A percentile compares a stretch with the other conserved stretches of the same genome.
These are phyloP conservation scores for Coemansia sp. DNA, from an alignment of 192 early-diverging fungal genomes.

Conservation along the genomic window DNA sequence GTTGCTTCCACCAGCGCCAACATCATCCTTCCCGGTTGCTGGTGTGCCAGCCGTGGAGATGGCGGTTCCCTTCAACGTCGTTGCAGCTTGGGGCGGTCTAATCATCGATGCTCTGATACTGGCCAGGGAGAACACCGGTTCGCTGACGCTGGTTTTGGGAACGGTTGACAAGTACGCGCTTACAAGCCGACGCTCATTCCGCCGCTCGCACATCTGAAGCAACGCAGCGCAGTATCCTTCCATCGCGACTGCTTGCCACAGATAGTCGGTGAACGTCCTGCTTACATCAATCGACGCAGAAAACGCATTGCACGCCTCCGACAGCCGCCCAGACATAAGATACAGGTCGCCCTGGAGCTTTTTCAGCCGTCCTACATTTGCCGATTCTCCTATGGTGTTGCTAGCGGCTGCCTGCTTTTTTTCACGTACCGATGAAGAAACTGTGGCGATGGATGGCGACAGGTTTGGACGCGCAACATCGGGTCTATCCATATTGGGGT, in stretches of 20 bases:
- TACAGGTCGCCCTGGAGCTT: constrained; percentile 53
- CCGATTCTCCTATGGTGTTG: constrained; percentile 6
- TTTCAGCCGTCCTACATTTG: constrained; percentile 36
- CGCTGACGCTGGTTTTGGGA: constrained; percentile 6
- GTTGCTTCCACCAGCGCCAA: background rate
- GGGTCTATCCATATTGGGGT: background rate
- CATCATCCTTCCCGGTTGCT: background rate
- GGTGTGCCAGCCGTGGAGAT: background rate
- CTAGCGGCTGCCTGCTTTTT: background rate
- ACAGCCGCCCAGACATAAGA: constrained; percentile 42
- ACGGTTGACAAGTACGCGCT: constrained; percentile 9
- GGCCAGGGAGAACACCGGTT: background rate
- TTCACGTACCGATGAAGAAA: background rate
- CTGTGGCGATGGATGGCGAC: constrained; percentile 4
- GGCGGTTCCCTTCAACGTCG: background rate
- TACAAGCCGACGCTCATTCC: constrained; percentile 19
- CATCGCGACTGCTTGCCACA: constrained; percentile 54
- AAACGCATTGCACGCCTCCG: constrained; percentile 47
- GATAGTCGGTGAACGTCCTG: constrained; percentile 27
- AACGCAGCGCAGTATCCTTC: constrained; percentile 55
- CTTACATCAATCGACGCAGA: constrained; percentile 34
- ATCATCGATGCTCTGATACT: constrained; percentile 8
- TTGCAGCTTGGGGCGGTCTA: background rate
- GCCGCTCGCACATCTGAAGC: constrained; percentile 33
- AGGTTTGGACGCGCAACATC: background rate